Conservation (phyloP, 768 basidiomycete species). For the Boletus vermiculosoides region DNA sequence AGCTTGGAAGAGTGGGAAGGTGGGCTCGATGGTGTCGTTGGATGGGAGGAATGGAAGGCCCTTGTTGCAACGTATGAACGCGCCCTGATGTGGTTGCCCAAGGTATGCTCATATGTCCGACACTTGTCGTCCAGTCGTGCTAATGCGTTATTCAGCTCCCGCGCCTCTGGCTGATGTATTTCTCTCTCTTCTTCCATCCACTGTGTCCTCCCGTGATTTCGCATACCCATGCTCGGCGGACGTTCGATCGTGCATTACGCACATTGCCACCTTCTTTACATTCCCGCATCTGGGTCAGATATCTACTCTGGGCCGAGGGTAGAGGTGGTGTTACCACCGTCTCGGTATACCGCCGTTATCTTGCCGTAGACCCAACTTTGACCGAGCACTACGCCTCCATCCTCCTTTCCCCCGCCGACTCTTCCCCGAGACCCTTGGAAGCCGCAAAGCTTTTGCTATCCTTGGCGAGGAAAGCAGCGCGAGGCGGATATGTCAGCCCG, state of each 20-base stretch:
- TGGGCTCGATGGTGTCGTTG: conserved; percentile 84
- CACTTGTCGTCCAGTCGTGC: not conserved
- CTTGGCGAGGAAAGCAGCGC: conserved; percentile 78
- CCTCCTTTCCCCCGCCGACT: conserved; percentile 57
- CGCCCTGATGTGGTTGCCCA: conserved; percentile 92
- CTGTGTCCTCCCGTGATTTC: conserved; percentile 81
- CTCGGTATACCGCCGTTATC: conserved; percentile 84
- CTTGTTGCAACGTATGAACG: conserved; percentile 89
- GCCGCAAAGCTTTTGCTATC: conserved; percentile 88
- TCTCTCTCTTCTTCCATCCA: conserved; percentile 87
- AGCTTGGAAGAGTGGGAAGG: conserved; percentile 84
- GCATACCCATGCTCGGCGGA: conserved; percentile 87
- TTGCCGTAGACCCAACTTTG: conserved; percentile 74
- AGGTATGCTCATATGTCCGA: conserved; percentile 45
- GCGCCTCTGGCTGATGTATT: conserved; percentile 90
- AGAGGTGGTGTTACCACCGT: conserved; percentile 79
- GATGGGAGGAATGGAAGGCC: conserved; percentile 94
- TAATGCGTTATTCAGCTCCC: conserved; percentile 61
- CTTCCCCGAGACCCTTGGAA: conserved; percentile 78
- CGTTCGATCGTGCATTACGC: conserved; percentile 91
- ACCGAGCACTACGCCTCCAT: conserved; percentile 77
- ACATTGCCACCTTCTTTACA: conserved; percentile 93
- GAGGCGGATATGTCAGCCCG: conserved; percentile 79
- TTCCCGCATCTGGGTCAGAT: conserved; percentile 87
- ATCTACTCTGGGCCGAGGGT: conserved; percentile 87